Base-by-base conservation (phyloP, 192 early-diverging fungal species). In the Backusella parvicylindrica region DNA sequence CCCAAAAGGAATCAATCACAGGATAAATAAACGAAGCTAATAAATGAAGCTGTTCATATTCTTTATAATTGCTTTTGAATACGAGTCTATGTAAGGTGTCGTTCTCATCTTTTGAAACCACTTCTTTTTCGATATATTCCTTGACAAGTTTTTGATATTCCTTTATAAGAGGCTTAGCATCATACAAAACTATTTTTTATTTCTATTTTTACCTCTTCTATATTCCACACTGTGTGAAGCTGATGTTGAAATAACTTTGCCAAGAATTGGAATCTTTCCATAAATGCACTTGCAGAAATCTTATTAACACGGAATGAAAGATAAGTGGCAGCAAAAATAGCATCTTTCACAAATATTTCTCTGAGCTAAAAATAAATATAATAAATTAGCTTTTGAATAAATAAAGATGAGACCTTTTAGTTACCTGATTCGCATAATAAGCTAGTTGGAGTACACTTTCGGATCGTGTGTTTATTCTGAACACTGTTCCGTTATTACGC, bases 351-450 rank as follows among this genome's bases (percentile, higher is more conserved):
- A 33, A 73, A 73, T 28, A 73, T 73, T 2, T 73, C 63, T 28
- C 72, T 63, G 13, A 73, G 35, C 72, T 73, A 47, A 30, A 36
- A 31, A 36, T n/a, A 66, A n/a, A n/a, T 35, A 35, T 35, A 28
- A 23, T 28, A n/a, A n/a, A n/a, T n/a, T n/a, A n/a, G n/a, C n/a
- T n/a, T n/a, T n/a, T 13, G 41, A 40, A 11, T 38, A 12, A 69
- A 41, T 26, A 41, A 69, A 26, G 1, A 11, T 28, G 38, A 69
- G 38, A 43, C 3, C 6, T 33, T 35, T 1, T 64, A 41, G 5
- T 72, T 64, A 73, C 72, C 36, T 73, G 72, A 23, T 73, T 73
- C 16, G 72, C 35, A 31, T 73, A 41, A 73, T 73, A 73, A 30
- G 72, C 72, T 41, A 73, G 6, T 63, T 73, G 72, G 5, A 73